A percentile compares a stretch with the other conserved stretches of the same genome.
phyloP scores from a whole-genome alignment of 257 asterid species.

The Vinca minor region DNA sequence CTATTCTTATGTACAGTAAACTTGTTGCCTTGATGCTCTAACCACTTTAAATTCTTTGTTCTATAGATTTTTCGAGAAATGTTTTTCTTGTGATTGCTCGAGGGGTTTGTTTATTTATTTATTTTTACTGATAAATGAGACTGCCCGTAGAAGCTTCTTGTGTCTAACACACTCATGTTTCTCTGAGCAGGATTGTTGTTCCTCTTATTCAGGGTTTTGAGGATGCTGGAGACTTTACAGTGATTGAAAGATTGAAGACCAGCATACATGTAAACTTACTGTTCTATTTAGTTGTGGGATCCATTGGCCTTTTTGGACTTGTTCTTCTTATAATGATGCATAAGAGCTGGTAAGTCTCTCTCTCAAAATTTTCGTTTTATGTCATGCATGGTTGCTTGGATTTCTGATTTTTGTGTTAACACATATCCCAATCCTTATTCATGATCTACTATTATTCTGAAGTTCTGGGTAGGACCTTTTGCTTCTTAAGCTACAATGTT shows the following conservation, averaged over 20 bases:
- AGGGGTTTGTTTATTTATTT: too few relatives aligned
- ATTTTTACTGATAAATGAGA: not conserved
- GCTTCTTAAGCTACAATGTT: not conserved
- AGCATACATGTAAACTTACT: too few relatives aligned
- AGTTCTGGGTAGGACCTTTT: not conserved
- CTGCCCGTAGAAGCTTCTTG: not conserved
- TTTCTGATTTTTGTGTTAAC: not conserved
- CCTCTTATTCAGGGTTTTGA: too few relatives aligned
- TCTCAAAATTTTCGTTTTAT: not conserved
- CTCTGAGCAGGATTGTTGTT: conserved; percentile 32
- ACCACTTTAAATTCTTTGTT: too few relatives aligned
- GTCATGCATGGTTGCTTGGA: not conserved
- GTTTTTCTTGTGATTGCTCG: not conserved
- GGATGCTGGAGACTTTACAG: too few relatives aligned
- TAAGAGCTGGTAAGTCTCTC: conserved; percentile 36
- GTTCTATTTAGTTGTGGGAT: too few relatives aligned
- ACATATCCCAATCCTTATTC: not conserved
- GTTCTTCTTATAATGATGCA: conserved; percentile 16
- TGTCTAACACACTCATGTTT: too few relatives aligned
- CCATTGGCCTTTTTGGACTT: too few relatives aligned
- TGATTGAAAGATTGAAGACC: too few relatives aligned
- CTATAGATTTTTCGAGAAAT: not conserved
- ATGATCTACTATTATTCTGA: not conserved
- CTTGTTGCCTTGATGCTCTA: not conserved
- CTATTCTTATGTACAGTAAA: not conserved